Evolutionary conservation across 2,329 filamentous ascomycete species (phyloP), one percentile per base, ranked within the genome.

Genomic region (Verticillium isaacii): DNA sequence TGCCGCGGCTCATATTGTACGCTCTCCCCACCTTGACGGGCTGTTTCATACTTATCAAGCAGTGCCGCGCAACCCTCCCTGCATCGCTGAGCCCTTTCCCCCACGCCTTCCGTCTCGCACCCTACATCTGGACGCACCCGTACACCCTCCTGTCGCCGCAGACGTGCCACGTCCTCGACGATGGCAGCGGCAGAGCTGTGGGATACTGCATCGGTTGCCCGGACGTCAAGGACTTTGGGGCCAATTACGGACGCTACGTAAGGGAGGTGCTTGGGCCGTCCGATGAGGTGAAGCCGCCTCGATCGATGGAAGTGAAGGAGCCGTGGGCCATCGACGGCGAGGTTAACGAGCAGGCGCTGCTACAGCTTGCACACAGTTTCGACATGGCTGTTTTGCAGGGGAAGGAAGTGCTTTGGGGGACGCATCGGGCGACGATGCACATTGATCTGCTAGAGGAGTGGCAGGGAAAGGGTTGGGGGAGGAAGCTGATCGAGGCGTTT

Each of bases 71-170:
- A 32, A 83, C 80, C 36, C 76, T 82, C 19, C 78, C 79, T 3
- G 76, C 77, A 0, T 76, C 74, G 5, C 75, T 82, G n/a, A 41
- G 66, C 32, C 55, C 66, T 19, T 77, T 76, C 32, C 68, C 73
- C 39, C 68, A 67, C 12, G 75, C 73, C 5, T 64, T 66, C 56
- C 71, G 71, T 19, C 72, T 81, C 34, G 74, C 78, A 15, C 80
- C 80, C 1, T 82, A 83, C 71, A 66, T 83, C 67, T 83, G 81
- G 81, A 80, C 79, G 9, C 80, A 82, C 67, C 80, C 76, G 41
- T 82, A 78, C 74, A 81, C 78, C 17, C 71, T 75, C 66, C 77
- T 82, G 62, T 79, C 73, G 9, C 79, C 80, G 0, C 50, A 64
- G 12, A 77, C 76, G 15, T 80, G 78, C 73, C 78, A 80, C 69